Percentiles rank a stretch among this genome's conserved stretches.
Evolutionary conservation across 2,329 filamentous ascomycete species (phyloP).

Genomic region (Penicillium expansum): DNA sequence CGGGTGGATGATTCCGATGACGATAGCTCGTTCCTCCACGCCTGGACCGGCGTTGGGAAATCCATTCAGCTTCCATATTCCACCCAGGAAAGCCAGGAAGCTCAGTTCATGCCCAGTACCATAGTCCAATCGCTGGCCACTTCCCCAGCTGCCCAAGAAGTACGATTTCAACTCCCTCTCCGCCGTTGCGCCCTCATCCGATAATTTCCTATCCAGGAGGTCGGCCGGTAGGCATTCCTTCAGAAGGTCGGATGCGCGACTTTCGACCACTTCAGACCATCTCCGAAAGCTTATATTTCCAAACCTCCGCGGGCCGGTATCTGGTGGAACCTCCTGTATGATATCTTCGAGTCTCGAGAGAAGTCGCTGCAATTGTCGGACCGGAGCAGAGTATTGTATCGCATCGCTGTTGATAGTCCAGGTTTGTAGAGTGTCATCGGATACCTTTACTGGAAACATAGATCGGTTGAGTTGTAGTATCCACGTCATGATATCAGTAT

Average conservation of each 20-base stretch:
- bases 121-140: constrained; percentile 84
- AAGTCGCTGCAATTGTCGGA: constrained; percentile 65
- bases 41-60: constrained; percentile 60
- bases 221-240: constrained; percentile 54
- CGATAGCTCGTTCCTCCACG: constrained; percentile 71
- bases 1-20: constrained; percentile 78
- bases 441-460: constrained; percentile 67
- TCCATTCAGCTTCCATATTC: constrained; percentile 83
- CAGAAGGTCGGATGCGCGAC: constrained; percentile 57
- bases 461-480: constrained; percentile 85
- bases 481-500: constrained; percentile 82
- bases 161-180: constrained; percentile 72
- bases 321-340: constrained; percentile 76
- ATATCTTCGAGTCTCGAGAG: constrained; percentile 63
- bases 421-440: constrained; percentile 44
- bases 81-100: constrained; percentile 86
- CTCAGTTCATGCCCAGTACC: constrained; percentile 95
- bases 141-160: constrained; percentile 82
- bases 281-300: constrained; percentile 87
- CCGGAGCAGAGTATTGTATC: constrained; percentile 52
- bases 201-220: constrained; percentile 40
- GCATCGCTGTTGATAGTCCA: constrained; percentile 48
- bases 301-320: constrained; percentile 81
- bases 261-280: constrained; percentile 72
- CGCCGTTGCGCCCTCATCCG: constrained; percentile 45